These are phyloP conservation scores for Nigrospora osmanthi DNA, from an alignment of 2,329 filamentous ascomycete species.

Conservation along the genomic window DNA sequence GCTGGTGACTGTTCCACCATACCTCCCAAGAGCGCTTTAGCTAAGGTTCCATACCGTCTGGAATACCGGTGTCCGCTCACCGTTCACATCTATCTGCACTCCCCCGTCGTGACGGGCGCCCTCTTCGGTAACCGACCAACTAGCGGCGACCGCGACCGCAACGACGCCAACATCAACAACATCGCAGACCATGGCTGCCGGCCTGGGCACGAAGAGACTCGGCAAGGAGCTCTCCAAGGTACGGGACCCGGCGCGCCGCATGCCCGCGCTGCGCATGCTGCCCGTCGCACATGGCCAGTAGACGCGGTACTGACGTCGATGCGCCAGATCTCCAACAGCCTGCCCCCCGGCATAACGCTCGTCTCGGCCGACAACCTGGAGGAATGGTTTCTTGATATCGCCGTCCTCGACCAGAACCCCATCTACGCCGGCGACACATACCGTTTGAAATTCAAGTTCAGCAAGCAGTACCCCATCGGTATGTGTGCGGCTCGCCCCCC, in stretches of 20 bases:
- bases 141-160: neutral
- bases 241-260: constrained; percentile 4
- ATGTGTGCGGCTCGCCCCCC: constrained; percentile 17
- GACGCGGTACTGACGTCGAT: neutral
- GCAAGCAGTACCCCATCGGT: constrained; percentile 84
- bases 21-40: too few species aligned
- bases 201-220: constrained; percentile 47
- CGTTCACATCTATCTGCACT: too few species aligned
- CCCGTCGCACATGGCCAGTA: constrained; percentile 31
- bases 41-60: too few species aligned
- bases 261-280: constrained; percentile 30
- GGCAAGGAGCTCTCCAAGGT: constrained; percentile 54
- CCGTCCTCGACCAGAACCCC: constrained; percentile 83
- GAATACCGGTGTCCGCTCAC: too few species aligned
- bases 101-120: too few species aligned
- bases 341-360: constrained; percentile 67
- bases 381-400: constrained; percentile 89
- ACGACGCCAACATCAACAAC: constrained; percentile 11
- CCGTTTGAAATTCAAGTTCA: constrained; percentile 82
- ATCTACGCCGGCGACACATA: constrained; percentile 76
- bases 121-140: too few species aligned
- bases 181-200: constrained; percentile 16
- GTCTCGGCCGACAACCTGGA: constrained; percentile 75
- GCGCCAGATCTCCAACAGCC: constrained; percentile 43
- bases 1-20: too few species aligned